Evolutionary conservation across 768 basidiomycete genomes (phyloP), one percentile per base, ranked within the genome.

Genomic region (Tulasnella sp.): DNA sequence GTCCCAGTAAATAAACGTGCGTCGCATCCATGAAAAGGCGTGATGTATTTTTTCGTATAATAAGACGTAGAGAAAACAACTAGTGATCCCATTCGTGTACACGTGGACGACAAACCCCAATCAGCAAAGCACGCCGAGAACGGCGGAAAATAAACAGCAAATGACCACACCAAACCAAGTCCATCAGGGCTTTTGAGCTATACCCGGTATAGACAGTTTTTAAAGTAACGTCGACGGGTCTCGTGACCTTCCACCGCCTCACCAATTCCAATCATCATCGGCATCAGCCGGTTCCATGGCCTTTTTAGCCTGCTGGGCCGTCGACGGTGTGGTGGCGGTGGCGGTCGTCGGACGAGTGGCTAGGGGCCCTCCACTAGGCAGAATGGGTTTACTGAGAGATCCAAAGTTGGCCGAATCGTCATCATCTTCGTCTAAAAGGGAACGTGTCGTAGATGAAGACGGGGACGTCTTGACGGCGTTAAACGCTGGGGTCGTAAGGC

Each of bases 181-280:
- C 58, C 58, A 29, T 64, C 58, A 31, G 58, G 58, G 58, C 25
- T 31, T 42, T 64, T 25, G 58, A 64, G n/a, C 58, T 31, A 64
- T 64, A 64, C 58, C 58, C 25, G 31, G 31, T 29, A 64, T 64
- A 64, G 58, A 64, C 58, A 64, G n/a, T n/a, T 64, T 64, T 64
- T 64, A 29, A n/a, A 31, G 29, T 29, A 31, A 64, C n/a, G 31
- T 8, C 25, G 31, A 25, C n/a, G 58, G 58, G 58, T 64, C 25
- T 64, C 58, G 45, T 49, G 58, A 25, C 58, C 58, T 64, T 64
- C 58, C n/a, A 64, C n/a, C 58, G 34, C 22, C n/a, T 39, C 49
- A 79, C 79, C 79, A 79, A 71, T 79, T 79, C 79, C 79, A 79
- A 22, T 79, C 78, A 34, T 79, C 79, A 42, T 79, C 79, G 19